Percentiles rank a stretch among this genome's conserved stretches.
These are phyloP conservation scores for Chlamydomonas sp. DNA, from an alignment of 139 green algal species.

Conservation along the genomic window DNA sequence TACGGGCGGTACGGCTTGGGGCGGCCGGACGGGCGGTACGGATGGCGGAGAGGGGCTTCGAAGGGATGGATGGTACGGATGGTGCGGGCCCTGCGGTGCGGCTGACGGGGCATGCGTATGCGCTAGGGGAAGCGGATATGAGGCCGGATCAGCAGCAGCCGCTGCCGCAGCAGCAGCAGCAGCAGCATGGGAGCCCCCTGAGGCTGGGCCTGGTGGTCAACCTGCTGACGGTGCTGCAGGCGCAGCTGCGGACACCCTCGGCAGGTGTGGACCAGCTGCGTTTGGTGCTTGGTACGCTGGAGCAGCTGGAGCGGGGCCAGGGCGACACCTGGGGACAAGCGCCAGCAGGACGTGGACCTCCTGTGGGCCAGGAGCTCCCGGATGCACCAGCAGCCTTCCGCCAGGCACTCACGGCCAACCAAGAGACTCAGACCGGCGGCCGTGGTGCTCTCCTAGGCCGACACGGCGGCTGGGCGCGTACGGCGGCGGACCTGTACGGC, in stretches of 20 bases:
- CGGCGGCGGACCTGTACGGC: not conserved
- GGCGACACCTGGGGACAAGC: not conserved
- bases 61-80: too few relatives aligned
- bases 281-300: not conserved
- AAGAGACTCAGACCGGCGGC: too few relatives aligned
- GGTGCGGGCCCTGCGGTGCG: not conserved
- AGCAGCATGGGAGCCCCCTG: not conserved
- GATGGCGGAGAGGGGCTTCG: too few relatives aligned
- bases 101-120: too few relatives aligned
- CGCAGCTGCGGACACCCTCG: slow-evolving; percentile 5
- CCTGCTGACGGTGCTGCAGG: slow-evolving; percentile 11
- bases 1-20: not conserved
- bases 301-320: not conserved
- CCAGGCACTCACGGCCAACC: too few relatives aligned
- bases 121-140: not conserved
- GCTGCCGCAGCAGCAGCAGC: not conserved
- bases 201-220: not conserved
- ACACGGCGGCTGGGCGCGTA: not conserved
- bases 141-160: too few relatives aligned
- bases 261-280: not conserved
- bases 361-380: too few relatives aligned
- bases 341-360: too few relatives aligned
- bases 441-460: not conserved
- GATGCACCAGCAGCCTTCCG: too few relatives aligned
- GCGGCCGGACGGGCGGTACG: not conserved